Conservation (phyloP, 345 rosid genomes). For the Linum usitatissimum region DNA sequence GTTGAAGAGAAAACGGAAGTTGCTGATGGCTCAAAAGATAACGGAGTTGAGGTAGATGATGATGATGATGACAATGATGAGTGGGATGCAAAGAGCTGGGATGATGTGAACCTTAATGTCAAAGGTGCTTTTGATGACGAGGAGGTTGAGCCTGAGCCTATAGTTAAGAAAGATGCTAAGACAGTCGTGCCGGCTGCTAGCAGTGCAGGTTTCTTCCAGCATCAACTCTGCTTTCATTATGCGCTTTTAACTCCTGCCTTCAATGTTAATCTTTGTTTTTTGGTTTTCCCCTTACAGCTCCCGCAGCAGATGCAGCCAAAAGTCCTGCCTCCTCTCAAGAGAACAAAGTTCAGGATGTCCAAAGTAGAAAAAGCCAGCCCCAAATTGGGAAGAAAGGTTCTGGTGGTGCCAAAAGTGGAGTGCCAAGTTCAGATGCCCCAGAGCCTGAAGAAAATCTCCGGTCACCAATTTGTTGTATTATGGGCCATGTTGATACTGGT, state of each 20-base stretch:
- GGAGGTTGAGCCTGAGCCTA: conserved; percentile 50
- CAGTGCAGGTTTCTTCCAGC: conserved; percentile 30
- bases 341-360: conserved; percentile 21
- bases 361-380: conserved; percentile 21
- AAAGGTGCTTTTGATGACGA: conserved; percentile 90
- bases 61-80: conserved; percentile 72
- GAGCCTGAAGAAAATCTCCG: conserved; percentile 58
- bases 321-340: conserved; percentile 19
- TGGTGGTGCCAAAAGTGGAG: conserved; percentile 28
- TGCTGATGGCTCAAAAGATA: conserved; percentile 37
- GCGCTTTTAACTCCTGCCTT: background rate
- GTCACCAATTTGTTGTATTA: conserved; percentile 91
- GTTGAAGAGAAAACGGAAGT: conserved; percentile 38
- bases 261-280: background rate
- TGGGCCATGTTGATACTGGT: conserved; percentile 99
- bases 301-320: conserved; percentile 17
- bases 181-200: conserved; percentile 23
- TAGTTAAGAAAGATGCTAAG: conserved; percentile 44
- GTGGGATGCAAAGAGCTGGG: conserved; percentile 99
- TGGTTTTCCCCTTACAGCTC: conserved; percentile 7
- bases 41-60: conserved; percentile 51
- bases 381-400: conserved; percentile 24
- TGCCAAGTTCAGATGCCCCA: conserved; percentile 19
- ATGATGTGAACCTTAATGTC: conserved; percentile 62
- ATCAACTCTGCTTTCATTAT: conserved; percentile 1